A percentile compares a stretch with the other conserved stretches of the same genome.
These are phyloP conservation scores for Alternaria postmessia DNA, from an alignment of 2,329 filamentous ascomycete genomes.

Conservation along the genomic window DNA sequence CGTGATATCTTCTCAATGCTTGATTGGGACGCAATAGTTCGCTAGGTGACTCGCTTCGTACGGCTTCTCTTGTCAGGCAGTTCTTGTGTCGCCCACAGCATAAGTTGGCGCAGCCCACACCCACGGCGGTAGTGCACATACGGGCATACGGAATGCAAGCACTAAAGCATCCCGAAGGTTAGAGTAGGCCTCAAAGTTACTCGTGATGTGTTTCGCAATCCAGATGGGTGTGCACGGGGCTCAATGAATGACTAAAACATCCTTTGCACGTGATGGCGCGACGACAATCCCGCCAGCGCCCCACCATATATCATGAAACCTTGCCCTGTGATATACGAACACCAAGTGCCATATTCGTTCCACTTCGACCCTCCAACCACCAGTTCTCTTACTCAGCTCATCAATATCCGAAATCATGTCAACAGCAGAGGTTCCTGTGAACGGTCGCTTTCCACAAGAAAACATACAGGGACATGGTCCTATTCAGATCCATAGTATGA, in stretches of 20 bases:
- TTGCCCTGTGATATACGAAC: rapidly evolving
- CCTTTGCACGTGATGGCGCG: not conserved
- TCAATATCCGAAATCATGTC: not conserved
- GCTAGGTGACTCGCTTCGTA: not conserved
- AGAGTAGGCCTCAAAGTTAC: not conserved
- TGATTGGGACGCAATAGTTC: not conserved
- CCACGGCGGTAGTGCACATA: not conserved
- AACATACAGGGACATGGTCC: not conserved
- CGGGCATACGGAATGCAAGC: rapidly evolving
- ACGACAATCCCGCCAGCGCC: not conserved
- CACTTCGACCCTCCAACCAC: not conserved
- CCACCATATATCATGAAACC: not conserved
- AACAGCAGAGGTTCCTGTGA: not conserved
- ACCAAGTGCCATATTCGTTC: not conserved
- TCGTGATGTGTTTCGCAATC: not conserved
- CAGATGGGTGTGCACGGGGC: not conserved
- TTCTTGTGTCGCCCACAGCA: not conserved
- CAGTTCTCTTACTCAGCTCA: not conserved
- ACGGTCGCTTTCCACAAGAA: not conserved
- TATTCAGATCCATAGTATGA: not conserved
- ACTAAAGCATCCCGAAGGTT: rapidly evolving
- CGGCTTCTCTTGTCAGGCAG: not conserved
- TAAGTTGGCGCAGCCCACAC: not conserved
- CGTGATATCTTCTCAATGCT: not conserved
- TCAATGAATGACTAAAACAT: not conserved